Evolutionary conservation across 306 rosid genomes (phyloP), one percentile per base, ranked within the genome.

Genomic region (Prunus campanulata): DNA sequence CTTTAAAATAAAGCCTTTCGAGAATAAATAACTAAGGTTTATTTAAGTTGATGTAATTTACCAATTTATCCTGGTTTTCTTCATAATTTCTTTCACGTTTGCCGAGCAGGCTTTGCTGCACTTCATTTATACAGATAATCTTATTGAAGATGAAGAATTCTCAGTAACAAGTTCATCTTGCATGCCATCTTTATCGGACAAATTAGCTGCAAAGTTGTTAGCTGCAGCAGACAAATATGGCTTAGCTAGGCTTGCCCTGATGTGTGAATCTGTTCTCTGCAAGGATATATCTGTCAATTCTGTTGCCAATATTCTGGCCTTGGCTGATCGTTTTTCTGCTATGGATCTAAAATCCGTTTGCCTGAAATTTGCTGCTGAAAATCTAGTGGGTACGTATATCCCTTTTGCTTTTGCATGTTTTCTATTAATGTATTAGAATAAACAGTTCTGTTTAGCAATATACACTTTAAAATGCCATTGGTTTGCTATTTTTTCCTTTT

Each of bases 231-330:
- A 95, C 83, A 90, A 79, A 81, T 91, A 89, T 83, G 87, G 82
- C 67, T 90, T 95, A 81, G 91, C 94, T 10, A 89, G 99, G 87
- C 97, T 95, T 48, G 78, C 90, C 83, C 72, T 89, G 88, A 88
- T 90, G 97, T 95, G 99, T 22, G 99, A 95, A 83, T 92, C 99
- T 70, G 96, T 89, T 83, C 90, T 95, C 65, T 95, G 99, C 88
- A 90, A 90, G 87, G 96, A 89, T 77, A 89, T 95, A 77, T 89
- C 97, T 49, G 91, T 92, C 47, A 90, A 90, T 76, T 92, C 97
- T 61, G 97, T 95, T 77, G 92, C 97, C 78, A 88, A 89, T 82
- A 89, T 95, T 52, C 88, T 92, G 72, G 96, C 96, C 78, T 90
- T 95, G 81, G 99, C 99, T 20, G 99, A 92, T 75, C 90, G 87